These are phyloP conservation scores for Asclepias syriaca DNA, from an alignment of 257 asterid species.

Conservation along the genomic window DNA sequence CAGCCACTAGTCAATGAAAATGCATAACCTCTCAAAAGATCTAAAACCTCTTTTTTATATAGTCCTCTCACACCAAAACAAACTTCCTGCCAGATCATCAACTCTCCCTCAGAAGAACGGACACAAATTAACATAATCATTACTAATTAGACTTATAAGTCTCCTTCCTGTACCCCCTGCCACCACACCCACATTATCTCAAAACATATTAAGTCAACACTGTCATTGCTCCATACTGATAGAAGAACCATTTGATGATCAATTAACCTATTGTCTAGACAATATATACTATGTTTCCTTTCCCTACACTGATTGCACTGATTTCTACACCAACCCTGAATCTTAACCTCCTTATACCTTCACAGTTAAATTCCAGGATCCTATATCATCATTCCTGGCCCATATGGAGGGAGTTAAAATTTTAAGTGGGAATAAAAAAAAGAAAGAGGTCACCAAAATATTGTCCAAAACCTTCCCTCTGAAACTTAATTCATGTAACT, in stretches of 20 bases:
- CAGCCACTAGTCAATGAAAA: no score
- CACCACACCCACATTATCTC: not conserved
- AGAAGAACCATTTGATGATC: not conserved
- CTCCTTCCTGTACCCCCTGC: not conserved
- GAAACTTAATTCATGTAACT: not conserved
- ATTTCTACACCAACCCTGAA: not conserved
- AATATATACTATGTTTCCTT: not conserved
- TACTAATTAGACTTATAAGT: no score
- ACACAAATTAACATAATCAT: no score
- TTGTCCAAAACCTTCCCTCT: constrained; percentile 1
- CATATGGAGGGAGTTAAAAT: not conserved
- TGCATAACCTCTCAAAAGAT: no score
- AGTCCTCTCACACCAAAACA: no score
- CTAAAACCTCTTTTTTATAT: no score
- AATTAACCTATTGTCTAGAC: not conserved
- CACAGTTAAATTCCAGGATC: not conserved
- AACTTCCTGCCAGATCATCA: no score
- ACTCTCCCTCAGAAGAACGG: no score
- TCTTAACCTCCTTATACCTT: not conserved
- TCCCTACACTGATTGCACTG: not conserved
- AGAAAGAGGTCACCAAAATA: not conserved
- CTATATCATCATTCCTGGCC: not conserved
- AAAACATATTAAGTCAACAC: not conserved
- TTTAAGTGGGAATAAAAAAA: not conserved
- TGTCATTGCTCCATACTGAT: not conserved